phyloP scores from a whole-genome alignment of 2,329 filamentous ascomycete species.

The Hypoxylon rubiginosum region DNA sequence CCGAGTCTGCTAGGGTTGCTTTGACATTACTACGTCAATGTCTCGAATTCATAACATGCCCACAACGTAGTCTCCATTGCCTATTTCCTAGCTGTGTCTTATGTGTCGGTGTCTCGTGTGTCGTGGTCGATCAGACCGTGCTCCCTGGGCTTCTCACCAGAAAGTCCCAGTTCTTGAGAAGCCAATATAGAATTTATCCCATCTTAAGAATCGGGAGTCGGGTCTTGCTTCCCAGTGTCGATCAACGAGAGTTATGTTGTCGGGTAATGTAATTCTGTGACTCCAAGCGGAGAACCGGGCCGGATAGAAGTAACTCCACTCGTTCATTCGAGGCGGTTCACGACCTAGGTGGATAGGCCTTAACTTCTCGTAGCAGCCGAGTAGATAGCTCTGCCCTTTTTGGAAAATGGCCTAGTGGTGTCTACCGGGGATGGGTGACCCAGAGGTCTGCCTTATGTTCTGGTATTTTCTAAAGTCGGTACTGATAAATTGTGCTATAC shows the following conservation, averaged over 20 bases:
- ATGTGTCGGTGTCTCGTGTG: not conserved
- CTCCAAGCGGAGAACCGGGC: not conserved
- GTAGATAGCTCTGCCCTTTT: not conserved
- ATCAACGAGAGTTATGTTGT: not conserved
- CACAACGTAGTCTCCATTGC: not conserved
- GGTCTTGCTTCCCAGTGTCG: not conserved
- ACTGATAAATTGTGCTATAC: slow-evolving; percentile 31
- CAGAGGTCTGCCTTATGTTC: slow-evolving; percentile 32
- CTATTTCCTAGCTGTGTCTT: no score
- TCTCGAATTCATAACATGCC: no score
- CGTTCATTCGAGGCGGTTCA: no score
- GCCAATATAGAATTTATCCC: not conserved
- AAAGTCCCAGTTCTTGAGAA: not conserved
- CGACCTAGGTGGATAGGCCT: not conserved
- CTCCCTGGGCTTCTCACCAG: not conserved
- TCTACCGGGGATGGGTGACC: slow-evolving; percentile 30
- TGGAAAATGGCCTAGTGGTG: slow-evolving; percentile 11
- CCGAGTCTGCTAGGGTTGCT: not conserved
- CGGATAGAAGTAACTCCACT: not conserved
- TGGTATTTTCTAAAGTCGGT: slow-evolving; percentile 37
- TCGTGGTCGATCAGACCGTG: not conserved
- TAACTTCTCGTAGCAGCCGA: not conserved
- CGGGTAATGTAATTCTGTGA: not conserved
- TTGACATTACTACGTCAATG: no score
- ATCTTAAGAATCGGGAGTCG: no score